phyloP scores from a whole-genome alignment of 106 monocot species.

The Allium fistulosum region DNA sequence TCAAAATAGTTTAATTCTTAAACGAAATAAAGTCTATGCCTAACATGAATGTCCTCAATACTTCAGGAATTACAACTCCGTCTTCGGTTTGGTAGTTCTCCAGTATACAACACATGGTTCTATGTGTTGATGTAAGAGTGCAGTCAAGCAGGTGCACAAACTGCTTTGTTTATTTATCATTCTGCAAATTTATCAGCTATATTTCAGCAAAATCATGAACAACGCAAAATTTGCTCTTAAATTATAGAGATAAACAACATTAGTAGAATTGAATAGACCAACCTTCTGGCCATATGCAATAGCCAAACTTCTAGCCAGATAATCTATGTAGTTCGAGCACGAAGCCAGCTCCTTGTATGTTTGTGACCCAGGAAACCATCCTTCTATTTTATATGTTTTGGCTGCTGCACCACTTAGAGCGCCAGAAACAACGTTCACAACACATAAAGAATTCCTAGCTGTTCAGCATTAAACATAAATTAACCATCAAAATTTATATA shows the following conservation, averaged over 20 bases:
- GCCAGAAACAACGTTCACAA: conserved; percentile 86
- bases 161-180: conserved; percentile 89
- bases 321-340: conserved; percentile 94
- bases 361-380: conserved; percentile 93
- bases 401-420: conserved; percentile 95
- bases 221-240: not conserved
- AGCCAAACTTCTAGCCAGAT: conserved; percentile 66
- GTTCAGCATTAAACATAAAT: not conserved
- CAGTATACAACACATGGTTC: too few species aligned
- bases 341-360: conserved; percentile 85
- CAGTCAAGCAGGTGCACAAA: conserved; percentile 96
- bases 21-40: conserved; percentile 61
- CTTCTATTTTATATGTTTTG: conserved; percentile 92
- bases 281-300: conserved; percentile 94
- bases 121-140: too few species aligned
- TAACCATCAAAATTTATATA: too few species aligned
- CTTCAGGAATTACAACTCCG: conserved; percentile 77
- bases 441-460: conserved; percentile 81
- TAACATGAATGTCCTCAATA: conserved; percentile 65
- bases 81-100: conserved; percentile 79
- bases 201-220: too few species aligned
- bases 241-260: not conserved
- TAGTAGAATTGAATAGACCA: conserved; percentile 2
- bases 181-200: conserved; percentile 26
- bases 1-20: too few species aligned